Conservation (phyloP, 2,329 filamentous ascomycete genomes). For the Neofusicoccum parvum region DNA sequence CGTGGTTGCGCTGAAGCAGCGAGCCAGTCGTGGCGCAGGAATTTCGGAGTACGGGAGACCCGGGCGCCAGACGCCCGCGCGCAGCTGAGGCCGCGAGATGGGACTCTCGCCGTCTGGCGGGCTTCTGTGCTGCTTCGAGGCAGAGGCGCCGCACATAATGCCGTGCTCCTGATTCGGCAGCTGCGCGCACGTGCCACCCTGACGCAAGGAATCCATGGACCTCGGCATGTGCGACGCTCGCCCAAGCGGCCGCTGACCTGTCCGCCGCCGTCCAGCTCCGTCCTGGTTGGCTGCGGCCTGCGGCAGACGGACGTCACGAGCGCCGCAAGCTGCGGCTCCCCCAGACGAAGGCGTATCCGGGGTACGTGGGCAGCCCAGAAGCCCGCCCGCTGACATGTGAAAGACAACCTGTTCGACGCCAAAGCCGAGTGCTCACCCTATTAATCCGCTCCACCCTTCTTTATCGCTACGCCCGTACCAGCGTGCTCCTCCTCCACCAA, state of each 20-base stretch:
- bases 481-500: background rate
- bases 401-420: conserved; percentile 1
- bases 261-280: background rate
- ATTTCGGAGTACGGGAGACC: background rate
- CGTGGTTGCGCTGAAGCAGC: background rate
- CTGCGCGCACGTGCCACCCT: background rate
- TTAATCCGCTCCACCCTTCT: conserved; percentile 20
- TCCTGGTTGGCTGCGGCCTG: conserved; percentile 4
- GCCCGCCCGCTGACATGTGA: conserved; percentile 18
- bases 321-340: conserved; percentile 14
- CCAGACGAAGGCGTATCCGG: conserved; percentile 18
- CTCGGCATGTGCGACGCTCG: conserved; percentile 9
- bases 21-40: background rate
- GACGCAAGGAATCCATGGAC: conserved; percentile 10
- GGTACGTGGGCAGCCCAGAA: conserved; percentile 7
- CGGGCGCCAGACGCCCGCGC: background rate
- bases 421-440: conserved; percentile 14
- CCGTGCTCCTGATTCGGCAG: conserved; percentile 11
- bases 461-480: conserved; percentile 14
- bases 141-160: background rate
- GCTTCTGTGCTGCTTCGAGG: background rate
- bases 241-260: conserved; percentile 2
- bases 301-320: conserved; percentile 4
- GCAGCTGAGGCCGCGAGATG: conserved; percentile 5
- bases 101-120: too few species aligned